Conservation (phyloP, 2,329 filamentous ascomycete genomes). For the Neofusicoccum ribis region DNA sequence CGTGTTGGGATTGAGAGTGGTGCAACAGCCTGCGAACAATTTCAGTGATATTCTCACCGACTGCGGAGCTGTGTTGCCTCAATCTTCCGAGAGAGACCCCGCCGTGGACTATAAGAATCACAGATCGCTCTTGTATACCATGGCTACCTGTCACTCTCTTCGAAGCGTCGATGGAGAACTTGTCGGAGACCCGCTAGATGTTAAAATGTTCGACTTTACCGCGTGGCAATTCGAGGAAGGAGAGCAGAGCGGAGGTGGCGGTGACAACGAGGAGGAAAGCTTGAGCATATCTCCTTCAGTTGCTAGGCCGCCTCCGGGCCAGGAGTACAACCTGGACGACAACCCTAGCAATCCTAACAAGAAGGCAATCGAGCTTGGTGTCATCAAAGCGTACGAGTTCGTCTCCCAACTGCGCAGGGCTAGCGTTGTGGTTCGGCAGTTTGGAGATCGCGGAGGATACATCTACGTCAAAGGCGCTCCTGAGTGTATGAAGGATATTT, state of each 20-base stretch:
- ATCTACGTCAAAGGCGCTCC: conserved; percentile 96
- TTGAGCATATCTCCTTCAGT: conserved; percentile 81
- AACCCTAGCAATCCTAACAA: conserved; percentile 43
- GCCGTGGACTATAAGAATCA: conserved; percentile 61
- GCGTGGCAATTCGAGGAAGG: conserved; percentile 91
- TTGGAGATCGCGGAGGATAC: conserved; percentile 79
- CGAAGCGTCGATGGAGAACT: conserved; percentile 84
- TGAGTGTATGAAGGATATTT: conserved; percentile 95
- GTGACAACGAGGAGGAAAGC: conserved; percentile 75
- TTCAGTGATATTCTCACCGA: conserved; percentile 78
- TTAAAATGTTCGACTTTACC: conserved; percentile 99
- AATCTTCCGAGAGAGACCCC: conserved; percentile 57
- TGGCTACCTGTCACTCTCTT: conserved; percentile 96
- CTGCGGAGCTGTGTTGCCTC: conserved; percentile 59
- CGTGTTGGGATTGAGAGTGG: conserved; percentile 82
- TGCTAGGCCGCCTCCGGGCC: conserved; percentile 71
- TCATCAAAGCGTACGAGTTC: conserved; percentile 91
- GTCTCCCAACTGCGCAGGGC: conserved; percentile 88
- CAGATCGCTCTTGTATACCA: conserved; percentile 80
- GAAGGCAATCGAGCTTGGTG: conserved; percentile 77
- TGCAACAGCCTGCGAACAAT: conserved; percentile 60
- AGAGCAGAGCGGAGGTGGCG: conserved; percentile 63
- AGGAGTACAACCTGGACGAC: conserved; percentile 59
- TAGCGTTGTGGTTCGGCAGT: conserved; percentile 87
- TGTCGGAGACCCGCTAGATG: conserved; percentile 87